phyloP scores from a whole-genome alignment of 441 rosid genomes.

The Euphorbia corollata region DNA sequence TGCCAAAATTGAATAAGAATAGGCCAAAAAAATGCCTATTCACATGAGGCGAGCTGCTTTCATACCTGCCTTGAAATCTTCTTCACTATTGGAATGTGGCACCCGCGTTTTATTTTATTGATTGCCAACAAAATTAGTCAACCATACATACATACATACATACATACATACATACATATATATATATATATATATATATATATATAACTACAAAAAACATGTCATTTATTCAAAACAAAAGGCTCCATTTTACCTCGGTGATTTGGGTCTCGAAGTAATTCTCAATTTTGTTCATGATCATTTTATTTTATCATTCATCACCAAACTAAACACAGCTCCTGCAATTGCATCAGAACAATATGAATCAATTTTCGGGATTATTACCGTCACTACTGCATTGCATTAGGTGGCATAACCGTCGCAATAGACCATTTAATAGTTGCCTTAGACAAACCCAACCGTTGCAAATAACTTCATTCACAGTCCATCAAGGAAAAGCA shows the following conservation, averaged over 20 bases:
- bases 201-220: neutral
- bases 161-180: no score
- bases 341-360: slow-evolving; percentile 18
- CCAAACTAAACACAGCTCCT: slow-evolving; percentile 85
- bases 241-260: slow-evolving; percentile 43
- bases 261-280: slow-evolving; percentile 43
- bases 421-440: neutral
- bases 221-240: neutral
- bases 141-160: no score
- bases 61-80: slow-evolving; percentile 56
- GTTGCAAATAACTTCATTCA: no score
- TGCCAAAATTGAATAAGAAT: neutral
- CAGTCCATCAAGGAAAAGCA: no score
- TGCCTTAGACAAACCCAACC: no score
- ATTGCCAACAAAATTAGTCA: neutral
- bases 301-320: slow-evolving; percentile 34
- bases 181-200: no score
- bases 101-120: slow-evolving; percentile 46
- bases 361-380: slow-evolving; percentile 12
- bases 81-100: slow-evolving; percentile 52
- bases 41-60: slow-evolving; percentile 57
- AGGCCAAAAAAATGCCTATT: neutral
- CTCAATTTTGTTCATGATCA: slow-evolving; percentile 67
- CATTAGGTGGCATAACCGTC: neutral
- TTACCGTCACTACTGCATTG: no score